Evolutionary conservation across 1,139 yeast genomes (phyloP), one percentile per base, ranked within the genome.

Genomic region (Taiozyma sp.): DNA sequence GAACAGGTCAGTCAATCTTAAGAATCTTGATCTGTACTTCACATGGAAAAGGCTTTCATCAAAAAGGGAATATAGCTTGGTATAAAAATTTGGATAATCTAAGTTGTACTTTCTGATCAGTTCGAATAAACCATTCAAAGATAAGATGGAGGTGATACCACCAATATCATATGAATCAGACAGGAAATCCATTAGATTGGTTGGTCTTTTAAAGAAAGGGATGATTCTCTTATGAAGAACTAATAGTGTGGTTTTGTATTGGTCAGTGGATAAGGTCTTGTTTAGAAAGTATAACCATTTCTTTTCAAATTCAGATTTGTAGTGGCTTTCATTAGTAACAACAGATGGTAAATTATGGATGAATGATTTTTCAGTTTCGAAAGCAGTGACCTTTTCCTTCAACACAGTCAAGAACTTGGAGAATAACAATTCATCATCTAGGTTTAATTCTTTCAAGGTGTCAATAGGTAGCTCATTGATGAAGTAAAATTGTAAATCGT

Each of bases 81-180:
- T 70, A 71, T 83, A 93, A 66, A 93, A 93, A 58, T 89, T 87
- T 14, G 98, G 98, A 68, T 93, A 93, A 63, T 93, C 99, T 63
- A 93, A 75, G 65, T 91, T 91, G 68, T 82, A 83, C 52, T 76
- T 74, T 62, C 81, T 88, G 83, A 93, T 93, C 54, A 93, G 74
- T 61, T 84, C 90, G 68, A 89, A 93, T 53, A 93, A 73, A 34
- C 97, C 95, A 65, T 90, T 91, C 58, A 93, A 75, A 4, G 98
- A 87, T 52, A 95, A 71, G 47, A 93, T 79, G 9, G 96, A 88
- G 10, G 88, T 74, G 14, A 85, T 77, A 6, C 83, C 85, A 57
- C 85, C 88, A 22, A 80, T 74, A 47, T 80, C 73, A 66, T 90
- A 91, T 5, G 96, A 84, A 55, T 88, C 96, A 1, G 97, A 89